Conservation (phyloP, 78 protist genomes). For the Dictyostelium capitatum region DNA sequence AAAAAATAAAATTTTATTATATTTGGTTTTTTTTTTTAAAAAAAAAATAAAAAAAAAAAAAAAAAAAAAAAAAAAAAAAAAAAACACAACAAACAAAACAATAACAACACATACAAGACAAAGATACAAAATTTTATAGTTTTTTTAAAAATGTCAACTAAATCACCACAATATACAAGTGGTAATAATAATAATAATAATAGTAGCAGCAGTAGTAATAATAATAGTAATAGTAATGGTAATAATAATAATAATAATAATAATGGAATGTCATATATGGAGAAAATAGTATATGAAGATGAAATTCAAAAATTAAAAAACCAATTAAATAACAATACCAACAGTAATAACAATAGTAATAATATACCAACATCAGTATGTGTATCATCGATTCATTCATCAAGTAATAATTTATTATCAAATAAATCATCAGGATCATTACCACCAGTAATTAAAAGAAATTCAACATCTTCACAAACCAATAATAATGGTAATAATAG, state of each 20-base stretch:
- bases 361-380: conserved; percentile 13
- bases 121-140: too few relatives aligned
- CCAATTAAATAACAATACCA: neutral
- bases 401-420: neutral
- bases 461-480: neutral
- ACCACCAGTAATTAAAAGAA: conserved; percentile 19
- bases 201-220: neutral
- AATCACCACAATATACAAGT: neutral
- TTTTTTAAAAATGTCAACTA: neutral
- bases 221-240: neutral
- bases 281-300: neutral
- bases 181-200: neutral
- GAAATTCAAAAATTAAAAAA: neutral
- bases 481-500: neutral
- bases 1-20: too few relatives aligned
- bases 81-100: too few relatives aligned
- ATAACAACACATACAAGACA: too few relatives aligned
- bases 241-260: neutral
- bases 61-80: too few relatives aligned
- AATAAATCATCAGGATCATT: conserved; percentile 6
- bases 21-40: too few relatives aligned
- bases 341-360: neutral
- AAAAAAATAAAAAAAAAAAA: too few relatives aligned
- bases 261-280: neutral
- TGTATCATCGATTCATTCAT: conserved; percentile 15